A percentile compares a stretch with the other conserved stretches of the same genome.
These are phyloP conservation scores for Alternaria ethzedia DNA, from an alignment of 2,329 filamentous ascomycete species.

Conservation along the genomic window DNA sequence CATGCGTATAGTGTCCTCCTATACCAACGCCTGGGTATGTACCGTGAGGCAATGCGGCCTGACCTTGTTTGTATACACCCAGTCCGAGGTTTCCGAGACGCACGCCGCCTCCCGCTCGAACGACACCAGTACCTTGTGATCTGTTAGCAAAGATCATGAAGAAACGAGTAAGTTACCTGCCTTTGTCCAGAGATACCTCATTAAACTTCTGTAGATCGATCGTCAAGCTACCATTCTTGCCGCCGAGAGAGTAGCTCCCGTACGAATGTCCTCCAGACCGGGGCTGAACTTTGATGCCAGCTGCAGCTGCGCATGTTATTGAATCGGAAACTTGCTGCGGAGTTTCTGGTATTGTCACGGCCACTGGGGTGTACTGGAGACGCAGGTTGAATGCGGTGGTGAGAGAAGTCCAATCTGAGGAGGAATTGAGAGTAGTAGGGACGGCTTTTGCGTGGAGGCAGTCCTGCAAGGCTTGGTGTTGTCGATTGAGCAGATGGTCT, in stretches of 20 bases:
- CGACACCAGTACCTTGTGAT: conserved; percentile 41
- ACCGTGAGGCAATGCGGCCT: conserved; percentile 54
- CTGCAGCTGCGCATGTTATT: conserved; percentile 60
- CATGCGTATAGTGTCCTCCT: conserved; percentile 34
- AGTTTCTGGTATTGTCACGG: conserved; percentile 60
- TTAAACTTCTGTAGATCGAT: conserved; percentile 8
- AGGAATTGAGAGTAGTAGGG: not conserved
- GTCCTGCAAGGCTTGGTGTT: not conserved
- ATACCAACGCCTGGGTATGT: conserved; percentile 53
- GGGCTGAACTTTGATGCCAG: conserved; percentile 61
- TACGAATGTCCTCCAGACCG: conserved; percentile 68
- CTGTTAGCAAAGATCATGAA: conserved; percentile 20
- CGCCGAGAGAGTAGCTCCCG: conserved; percentile 54
- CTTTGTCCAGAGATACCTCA: conserved; percentile 49
- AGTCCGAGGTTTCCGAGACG: conserved; percentile 48
- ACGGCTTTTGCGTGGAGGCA: not conserved
- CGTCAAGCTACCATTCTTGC: conserved; percentile 53
- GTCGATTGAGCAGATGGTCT: not conserved
- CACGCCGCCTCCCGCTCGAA: conserved; percentile 54
- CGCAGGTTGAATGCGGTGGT: conserved; percentile 19
- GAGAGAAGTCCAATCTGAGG: conserved; percentile 3
- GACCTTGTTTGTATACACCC: conserved; percentile 28
- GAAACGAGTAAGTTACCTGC: conserved; percentile 45
- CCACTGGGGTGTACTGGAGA: conserved; percentile 52
- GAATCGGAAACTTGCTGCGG: conserved; percentile 59